phyloP scores from a whole-genome alignment of 257 asterid genomes.

The Lycium barbarum region DNA sequence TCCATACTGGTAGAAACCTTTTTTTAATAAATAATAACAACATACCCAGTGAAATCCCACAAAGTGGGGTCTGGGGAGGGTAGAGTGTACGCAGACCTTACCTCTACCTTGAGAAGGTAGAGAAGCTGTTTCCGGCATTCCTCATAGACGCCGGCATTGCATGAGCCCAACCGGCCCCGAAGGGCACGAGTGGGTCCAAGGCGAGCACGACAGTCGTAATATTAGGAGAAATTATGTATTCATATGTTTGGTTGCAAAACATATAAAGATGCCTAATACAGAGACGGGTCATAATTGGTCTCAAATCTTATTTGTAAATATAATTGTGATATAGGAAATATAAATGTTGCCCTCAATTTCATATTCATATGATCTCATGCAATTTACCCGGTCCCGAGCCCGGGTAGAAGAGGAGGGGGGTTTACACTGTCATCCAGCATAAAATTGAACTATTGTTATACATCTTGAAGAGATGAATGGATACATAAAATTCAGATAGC shows the following conservation, averaged over 20 bases:
- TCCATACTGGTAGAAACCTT: not conserved
- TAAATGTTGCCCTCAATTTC: not conserved
- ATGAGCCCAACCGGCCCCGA: no score
- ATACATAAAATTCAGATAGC: slow-evolving; percentile 2
- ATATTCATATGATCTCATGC: not conserved
- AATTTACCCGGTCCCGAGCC: not conserved
- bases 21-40: not conserved
- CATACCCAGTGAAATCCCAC: no score
- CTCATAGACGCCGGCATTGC: no score
- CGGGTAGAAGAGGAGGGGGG: not conserved
- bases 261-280: not conserved
- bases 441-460: not conserved
- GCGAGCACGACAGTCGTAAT: no score
- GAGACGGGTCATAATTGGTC: not conserved
- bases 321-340: not conserved
- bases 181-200: no score
- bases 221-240: not conserved
- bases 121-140: no score
- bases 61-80: no score
- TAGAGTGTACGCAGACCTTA: no score
- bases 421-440: not conserved
- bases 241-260: not conserved
- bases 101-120: no score
- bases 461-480: slow-evolving; percentile 5
- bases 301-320: slow-evolving; percentile 1